Evolutionary conservation across 768 basidiomycete species (phyloP), one percentile per base, ranked within the genome.

Genomic region (Hemileccinum rubropunctum): DNA sequence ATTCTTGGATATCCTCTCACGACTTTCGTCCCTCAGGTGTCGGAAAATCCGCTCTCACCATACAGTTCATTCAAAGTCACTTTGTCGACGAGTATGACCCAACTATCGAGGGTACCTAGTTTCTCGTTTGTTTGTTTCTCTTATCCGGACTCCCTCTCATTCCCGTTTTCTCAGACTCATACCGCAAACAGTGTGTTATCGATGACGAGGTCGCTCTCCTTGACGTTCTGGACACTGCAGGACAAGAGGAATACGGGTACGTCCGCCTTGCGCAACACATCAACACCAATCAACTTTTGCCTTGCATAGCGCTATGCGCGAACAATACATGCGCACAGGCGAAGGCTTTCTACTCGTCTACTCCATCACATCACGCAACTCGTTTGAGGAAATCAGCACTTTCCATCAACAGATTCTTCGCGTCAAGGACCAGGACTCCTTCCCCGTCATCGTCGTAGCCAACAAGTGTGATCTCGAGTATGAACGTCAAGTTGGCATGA

Each of bases 151-250:
- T 42, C 47, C 15, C 13, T 44, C 41, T 42, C 34, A 40, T 35
- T 32, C 27, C 30, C 40, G 35, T 33, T 23, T 41, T 41, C 18
- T 21, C 45, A 93, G 94, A 98, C 66, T 97, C 94, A 39, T 98
- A 98, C 74, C 80, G 95, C 57, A 98, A 97, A 68, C 94, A 97
- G 66, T 95, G 92, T 56, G 86, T 95, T 30, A 93, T 98, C 57
- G 95, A 98, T 71, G 95, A 95, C n/a, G 92, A 98, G 70, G 91
- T 97, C n/a, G 94, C 94, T 17, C 78, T 97, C 43, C 83, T 97
- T 50, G 95, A 98, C 66, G 95, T 98, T 46, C 82, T 98, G 54
- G 95, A 97, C 73, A 98, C 95, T 14, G 95, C 95, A 46, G 95
- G 95, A 32, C 95, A 98, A 70, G 95, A 98, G 70, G 95, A 98